Evolutionary conservation across 306 rosid species (phyloP).

Genomic region (Luffa aegyptiaca): DNA sequence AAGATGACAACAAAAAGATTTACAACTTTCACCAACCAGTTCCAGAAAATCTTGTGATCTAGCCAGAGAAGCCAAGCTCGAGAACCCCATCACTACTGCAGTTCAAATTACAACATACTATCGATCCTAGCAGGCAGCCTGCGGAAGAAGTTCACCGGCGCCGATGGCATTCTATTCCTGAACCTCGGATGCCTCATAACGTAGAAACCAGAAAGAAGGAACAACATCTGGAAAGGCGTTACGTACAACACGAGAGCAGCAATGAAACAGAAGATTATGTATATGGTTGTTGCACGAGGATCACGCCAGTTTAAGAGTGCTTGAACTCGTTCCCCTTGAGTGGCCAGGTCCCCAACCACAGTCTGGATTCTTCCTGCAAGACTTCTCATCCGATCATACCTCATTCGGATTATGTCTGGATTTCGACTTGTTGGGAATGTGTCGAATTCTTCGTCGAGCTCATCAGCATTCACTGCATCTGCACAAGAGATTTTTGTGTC

Average conservation of each 20-base stretch:
- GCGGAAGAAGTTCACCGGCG: slow-evolving; percentile 71
- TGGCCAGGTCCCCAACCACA: slow-evolving; percentile 81
- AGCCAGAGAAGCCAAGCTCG: neutral
- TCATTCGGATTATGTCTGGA: slow-evolving; percentile 46
- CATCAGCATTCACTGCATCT: slow-evolving; percentile 45
- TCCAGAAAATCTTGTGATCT: neutral
- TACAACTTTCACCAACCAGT: neutral
- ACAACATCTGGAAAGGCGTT: slow-evolving; percentile 46
- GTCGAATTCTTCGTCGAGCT: slow-evolving; percentile 89
- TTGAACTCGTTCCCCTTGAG: slow-evolving; percentile 77
- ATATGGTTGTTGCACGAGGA: slow-evolving; percentile 75
- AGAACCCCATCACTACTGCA: neutral
- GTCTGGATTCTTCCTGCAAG: slow-evolving; percentile 79
- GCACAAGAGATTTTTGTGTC: slow-evolving; percentile 62
- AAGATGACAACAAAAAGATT: neutral
- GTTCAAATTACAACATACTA: slow-evolving; percentile 43
- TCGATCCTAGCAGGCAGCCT: slow-evolving; percentile 79
- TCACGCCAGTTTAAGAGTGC: slow-evolving; percentile 90
- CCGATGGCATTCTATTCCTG: slow-evolving; percentile 51
- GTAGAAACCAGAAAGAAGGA: slow-evolving; percentile 49
- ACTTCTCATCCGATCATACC: slow-evolving; percentile 80
- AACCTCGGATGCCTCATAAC: slow-evolving; percentile 84
- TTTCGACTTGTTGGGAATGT: slow-evolving; percentile 48
- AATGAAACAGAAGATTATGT: slow-evolving; percentile 47
- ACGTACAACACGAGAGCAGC: slow-evolving; percentile 54